Percentiles rank a stretch among this genome's conserved stretches.
Evolutionary conservation across 768 basidiomycete species (phyloP).

Genomic region (Phallus indusiatus): DNA sequence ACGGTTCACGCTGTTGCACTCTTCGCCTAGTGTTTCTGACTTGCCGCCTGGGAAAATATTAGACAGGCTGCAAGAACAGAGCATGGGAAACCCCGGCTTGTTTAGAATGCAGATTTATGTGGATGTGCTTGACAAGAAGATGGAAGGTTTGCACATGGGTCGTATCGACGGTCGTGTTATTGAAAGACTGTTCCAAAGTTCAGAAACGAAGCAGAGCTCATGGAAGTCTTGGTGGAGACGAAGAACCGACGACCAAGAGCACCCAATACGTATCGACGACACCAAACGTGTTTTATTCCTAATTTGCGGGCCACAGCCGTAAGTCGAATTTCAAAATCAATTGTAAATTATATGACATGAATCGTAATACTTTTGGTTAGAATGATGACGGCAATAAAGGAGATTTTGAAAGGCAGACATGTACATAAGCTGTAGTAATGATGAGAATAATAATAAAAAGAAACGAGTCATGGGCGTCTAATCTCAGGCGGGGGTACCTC

Average conservation of each 20-base stretch:
- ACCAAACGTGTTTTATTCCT: slow-evolving; percentile 51
- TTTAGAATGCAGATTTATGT: slow-evolving; percentile 57
- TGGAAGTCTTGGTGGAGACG: slow-evolving; percentile 22
- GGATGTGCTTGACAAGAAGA: slow-evolving; percentile 28
- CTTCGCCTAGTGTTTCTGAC: slow-evolving; percentile 49
- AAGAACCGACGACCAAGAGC: slow-evolving; percentile 13
- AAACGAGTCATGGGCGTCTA: background rate
- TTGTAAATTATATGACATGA: slow-evolving; percentile 3
- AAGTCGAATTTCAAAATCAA: slow-evolving; percentile 19
- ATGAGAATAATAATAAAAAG: background rate
- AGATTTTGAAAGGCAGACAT: slow-evolving; percentile 37
- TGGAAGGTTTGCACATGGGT: slow-evolving; percentile 31
- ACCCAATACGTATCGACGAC: slow-evolving; percentile 13
- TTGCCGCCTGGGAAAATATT: slow-evolving; percentile 62
- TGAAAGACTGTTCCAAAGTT: slow-evolving; percentile 23
- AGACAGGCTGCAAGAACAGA: slow-evolving; percentile 38
- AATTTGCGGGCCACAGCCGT: slow-evolving; percentile 83
- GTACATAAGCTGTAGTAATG: background rate
- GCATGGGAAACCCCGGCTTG: slow-evolving; percentile 41
- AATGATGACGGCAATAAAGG: slow-evolving; percentile 68
- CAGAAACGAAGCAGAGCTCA: background rate
- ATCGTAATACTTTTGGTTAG: slow-evolving; percentile 26
- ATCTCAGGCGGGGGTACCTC: background rate
- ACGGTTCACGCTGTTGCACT: slow-evolving; percentile 66
- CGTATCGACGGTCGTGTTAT: slow-evolving; percentile 46